A percentile compares a stretch with the other conserved stretches of the same genome.
Conservation (phyloP, 1,139 yeast genomes). For the Saccharomycopsis hybrid region DNA sequence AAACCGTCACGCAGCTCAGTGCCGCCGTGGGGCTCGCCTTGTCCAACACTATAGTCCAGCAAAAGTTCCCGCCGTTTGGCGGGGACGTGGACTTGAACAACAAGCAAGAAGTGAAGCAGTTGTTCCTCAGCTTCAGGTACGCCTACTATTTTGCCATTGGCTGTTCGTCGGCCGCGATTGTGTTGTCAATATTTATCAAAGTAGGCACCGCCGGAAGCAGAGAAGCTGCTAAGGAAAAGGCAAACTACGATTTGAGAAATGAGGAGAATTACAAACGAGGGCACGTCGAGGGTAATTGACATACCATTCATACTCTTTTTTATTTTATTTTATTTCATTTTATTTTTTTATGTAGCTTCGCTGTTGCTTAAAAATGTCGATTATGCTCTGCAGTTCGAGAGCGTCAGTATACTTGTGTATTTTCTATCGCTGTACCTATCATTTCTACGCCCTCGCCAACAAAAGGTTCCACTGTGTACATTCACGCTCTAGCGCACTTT, state of each 20-base stretch:
- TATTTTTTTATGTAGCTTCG: no score
- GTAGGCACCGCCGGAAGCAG: constrained; percentile 29
- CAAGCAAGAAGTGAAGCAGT: constrained; percentile 16
- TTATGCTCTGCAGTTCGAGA: no score
- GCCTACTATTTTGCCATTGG: constrained; percentile 38
- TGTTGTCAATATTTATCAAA: constrained; percentile 31
- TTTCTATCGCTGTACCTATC: no score
- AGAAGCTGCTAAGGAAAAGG: constrained; percentile 12
- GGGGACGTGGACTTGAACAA: neutral
- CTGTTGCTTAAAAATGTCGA: no score
- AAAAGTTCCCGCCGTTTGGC: constrained; percentile 30
- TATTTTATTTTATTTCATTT: no score
- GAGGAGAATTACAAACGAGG: constrained; percentile 5
- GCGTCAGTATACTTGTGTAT: no score
- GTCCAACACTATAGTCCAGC: constrained; percentile 32
- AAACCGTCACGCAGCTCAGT: constrained; percentile 35
- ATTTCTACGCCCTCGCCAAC: no score
- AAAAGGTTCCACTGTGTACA: no score
- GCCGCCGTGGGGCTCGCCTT: constrained; percentile 37
- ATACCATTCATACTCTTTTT: no score
- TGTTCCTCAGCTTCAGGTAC: constrained; percentile 32
- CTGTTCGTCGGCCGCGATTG: constrained; percentile 28
- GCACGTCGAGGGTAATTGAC: no score
- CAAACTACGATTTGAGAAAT: constrained; percentile 12
- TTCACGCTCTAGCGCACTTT: no score